phyloP scores from a whole-genome alignment of 2,329 filamentous ascomycete genomes.

The Colletotrichum tropicicola region DNA sequence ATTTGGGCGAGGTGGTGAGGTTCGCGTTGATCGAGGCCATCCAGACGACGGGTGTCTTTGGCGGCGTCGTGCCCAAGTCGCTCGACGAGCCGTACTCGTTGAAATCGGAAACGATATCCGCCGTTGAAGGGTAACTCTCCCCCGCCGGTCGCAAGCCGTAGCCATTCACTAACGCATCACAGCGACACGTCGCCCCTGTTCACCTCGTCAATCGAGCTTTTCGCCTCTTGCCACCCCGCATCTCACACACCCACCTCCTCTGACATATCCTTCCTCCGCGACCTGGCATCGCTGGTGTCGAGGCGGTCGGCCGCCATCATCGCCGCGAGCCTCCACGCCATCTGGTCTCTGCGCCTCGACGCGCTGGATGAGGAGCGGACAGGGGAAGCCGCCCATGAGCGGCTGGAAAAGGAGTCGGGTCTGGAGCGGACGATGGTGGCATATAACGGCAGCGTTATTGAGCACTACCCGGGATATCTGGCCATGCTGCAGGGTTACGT shows the following conservation, averaged over 20 bases:
- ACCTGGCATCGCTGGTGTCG: constrained; percentile 63
- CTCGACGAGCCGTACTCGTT: constrained; percentile 64
- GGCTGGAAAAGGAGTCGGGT: constrained; percentile 60
- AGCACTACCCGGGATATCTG: constrained; percentile 78
- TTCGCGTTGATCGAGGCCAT: constrained; percentile 68
- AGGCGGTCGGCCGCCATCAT: constrained; percentile 67
- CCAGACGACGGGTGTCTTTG: constrained; percentile 60
- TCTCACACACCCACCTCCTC: constrained; percentile 45
- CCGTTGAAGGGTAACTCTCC: constrained; percentile 60
- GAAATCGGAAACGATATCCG: constrained; percentile 67
- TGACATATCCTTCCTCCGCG: constrained; percentile 62
- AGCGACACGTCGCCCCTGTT: constrained; percentile 57
- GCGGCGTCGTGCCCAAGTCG: constrained; percentile 64
- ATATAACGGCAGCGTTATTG: constrained; percentile 82
- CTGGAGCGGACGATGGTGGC: constrained; percentile 68
- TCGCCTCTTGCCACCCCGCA: constrained; percentile 60
- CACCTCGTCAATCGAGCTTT: constrained; percentile 54
- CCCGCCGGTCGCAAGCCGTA: neutral
- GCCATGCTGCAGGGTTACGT: constrained; percentile 70
- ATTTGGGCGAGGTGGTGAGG: constrained; percentile 72
- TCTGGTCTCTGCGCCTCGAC: constrained; percentile 66
- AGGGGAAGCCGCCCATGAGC: constrained; percentile 24
- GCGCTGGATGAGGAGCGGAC: constrained; percentile 47
- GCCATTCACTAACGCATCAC: neutral
- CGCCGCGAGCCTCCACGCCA: constrained; percentile 65